Base-by-base conservation (phyloP, 352 stramenopile species). In the Pythium rishiriense region DNA sequence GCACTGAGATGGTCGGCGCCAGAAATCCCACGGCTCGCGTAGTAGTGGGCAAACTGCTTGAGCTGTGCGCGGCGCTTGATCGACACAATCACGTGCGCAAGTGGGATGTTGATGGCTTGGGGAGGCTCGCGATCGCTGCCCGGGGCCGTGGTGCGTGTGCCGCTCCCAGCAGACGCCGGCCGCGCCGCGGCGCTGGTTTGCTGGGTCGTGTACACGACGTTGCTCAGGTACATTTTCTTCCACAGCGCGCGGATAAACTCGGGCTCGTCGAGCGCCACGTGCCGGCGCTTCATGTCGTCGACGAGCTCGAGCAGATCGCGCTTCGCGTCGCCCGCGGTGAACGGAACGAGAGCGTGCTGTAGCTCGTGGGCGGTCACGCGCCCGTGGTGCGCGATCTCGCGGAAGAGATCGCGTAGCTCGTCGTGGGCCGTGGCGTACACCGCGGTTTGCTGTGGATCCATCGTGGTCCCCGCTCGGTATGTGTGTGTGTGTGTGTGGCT, bases 11-110 rank as follows among this genome's bases (percentile, higher is more conserved):
- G 70, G 46, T 83, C 74, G 0, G 82, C 75, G 1, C 82, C 82
- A 1, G 82, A 85, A 53, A 91, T 88, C 9, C 82, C 82, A 19
- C 81, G 78, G 61, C 73, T 85, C 11, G 71, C 67, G 62, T 91
- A 91, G 69, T 87, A 91, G 49, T 70, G 72, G 10, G 82, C 79
- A 47, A 91, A 91, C 48, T 89, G 76, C 53, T 81, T 74, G 56
- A 91, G 69, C 51, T 91, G 82, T 12, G 69, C 68, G 7, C 82
- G 76, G 0, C 82, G 79, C 58, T 91, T 89, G 64, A 91, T 81
- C 12, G 76, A 86, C 14, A 90, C 75, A 47, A 91, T 85, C 15
- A 91, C 78, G 17, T 91, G 82, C 3, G 80, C 68, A 4, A 91
- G 59, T 12, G 82, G 80, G 12, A 90, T 76, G 48, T 87, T 87